Base-by-base conservation (phyloP, 768 basidiomycete species). In the Clitopilus hobsonii region DNA sequence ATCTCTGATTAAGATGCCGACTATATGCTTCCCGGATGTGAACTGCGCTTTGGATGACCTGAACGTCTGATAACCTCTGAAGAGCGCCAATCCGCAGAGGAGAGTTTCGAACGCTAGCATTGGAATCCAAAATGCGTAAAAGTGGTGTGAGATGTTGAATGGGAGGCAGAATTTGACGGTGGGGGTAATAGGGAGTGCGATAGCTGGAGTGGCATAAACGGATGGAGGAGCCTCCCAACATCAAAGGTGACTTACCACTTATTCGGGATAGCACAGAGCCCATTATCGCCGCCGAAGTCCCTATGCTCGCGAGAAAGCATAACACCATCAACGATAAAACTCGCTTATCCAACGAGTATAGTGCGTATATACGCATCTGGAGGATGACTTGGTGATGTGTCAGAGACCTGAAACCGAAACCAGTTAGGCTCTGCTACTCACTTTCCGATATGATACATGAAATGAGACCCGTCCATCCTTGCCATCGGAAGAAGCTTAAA, bases 51-150 rank as follows among this genome's bases (percentile, higher is more conserved):
- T 69, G 29, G 67, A 64, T 0, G 64, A 58, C 22, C 66, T 65
- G 63, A 76, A 75, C 3, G 75, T 74, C 54, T 75, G 73, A 57
- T 79, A 74, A 0, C 80, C 82, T 50, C 76, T 74, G 53, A 71
- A 66, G n/a, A 84, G 60, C 4, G 82, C 82, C 32, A 85, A 64
- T 3, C 58, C 60, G 56, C 83, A 84, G 0, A 85, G 70, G 1
- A 84, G 61, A 54, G 66, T 74, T 60, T 86, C 84, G 30, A 79
- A 83, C 2, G 69, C 61, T 14, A 86, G 69, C 60, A 83, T 73
- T 1, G 84, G 84, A 38, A 85, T 75, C 84, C 84, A 86, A 65
- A 82, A 83, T 18, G 74, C 69, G 60, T 74, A 84, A 62, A 83
- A 80, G 36, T 73, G 69, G 6, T 53, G 41, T 4, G 79, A 70